Conservation (phyloP, 2,329 filamentous ascomycete species). For the Cryoendolithus antarcticus region DNA sequence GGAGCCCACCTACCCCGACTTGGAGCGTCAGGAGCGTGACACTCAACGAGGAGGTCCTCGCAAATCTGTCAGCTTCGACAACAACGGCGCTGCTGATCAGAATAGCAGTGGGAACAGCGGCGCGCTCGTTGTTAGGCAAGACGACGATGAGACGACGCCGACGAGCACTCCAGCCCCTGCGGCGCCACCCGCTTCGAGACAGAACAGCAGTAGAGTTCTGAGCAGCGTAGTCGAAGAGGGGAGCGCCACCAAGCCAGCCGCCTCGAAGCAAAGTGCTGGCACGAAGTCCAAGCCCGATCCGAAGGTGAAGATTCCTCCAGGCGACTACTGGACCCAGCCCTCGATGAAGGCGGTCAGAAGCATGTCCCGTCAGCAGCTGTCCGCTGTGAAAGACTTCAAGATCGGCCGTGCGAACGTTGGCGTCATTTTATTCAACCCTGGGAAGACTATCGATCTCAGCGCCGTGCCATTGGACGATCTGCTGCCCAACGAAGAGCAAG, state of each 20-base stretch:
- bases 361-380: slow-evolving; percentile 69
- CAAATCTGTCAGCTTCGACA: slow-evolving; percentile 89
- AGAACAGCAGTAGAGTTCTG: slow-evolving; percentile 2
- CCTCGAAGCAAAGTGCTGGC: slow-evolving; percentile 21
- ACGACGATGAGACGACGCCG: slow-evolving; percentile 11
- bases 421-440: slow-evolving; percentile 59
- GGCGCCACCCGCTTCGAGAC: slow-evolving; percentile 16
- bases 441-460: slow-evolving; percentile 61
- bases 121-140: slow-evolving; percentile 39
- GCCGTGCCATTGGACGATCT: slow-evolving; percentile 70
- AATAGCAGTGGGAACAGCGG: no score
- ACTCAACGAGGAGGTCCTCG: slow-evolving; percentile 26
- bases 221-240: slow-evolving; percentile 4
- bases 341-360: slow-evolving; percentile 59
- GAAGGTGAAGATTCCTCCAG: slow-evolving; percentile 17
- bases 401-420: slow-evolving; percentile 77
- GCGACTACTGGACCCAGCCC: slow-evolving; percentile 80
- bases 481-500: slow-evolving; percentile 38
- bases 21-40: no score
- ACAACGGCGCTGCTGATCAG: slow-evolving; percentile 27
- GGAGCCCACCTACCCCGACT: slow-evolving; percentile 13
- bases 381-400: slow-evolving; percentile 60
- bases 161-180: slow-evolving; percentile 24
- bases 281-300: slow-evolving; percentile 20
- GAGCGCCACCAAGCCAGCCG: slow-evolving; percentile 1